A percentile compares a stretch with the other conserved stretches of the same genome.
Evolutionary conservation across 768 basidiomycete genomes (phyloP).

Genomic region (Terana coerulea): DNA sequence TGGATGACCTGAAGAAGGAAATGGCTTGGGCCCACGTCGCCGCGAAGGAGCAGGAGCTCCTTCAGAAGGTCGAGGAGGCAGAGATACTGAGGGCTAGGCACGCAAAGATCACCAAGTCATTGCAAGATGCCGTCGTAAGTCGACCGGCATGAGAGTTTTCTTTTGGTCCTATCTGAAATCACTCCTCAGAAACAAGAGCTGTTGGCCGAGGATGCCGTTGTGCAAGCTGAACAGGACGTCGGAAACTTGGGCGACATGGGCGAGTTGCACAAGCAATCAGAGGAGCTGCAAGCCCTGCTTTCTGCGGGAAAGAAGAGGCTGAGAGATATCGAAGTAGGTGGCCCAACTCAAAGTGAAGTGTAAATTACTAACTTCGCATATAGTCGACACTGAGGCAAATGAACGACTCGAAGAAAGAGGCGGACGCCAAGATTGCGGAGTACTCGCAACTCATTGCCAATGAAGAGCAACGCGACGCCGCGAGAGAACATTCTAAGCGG

Average conservation of each 20-base stretch:
- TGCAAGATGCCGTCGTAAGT: constrained; percentile 38
- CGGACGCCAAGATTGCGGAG: constrained; percentile 31
- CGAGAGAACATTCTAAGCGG: constrained; percentile 57
- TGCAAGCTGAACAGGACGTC: constrained; percentile 35
- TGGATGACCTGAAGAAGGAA: constrained; percentile 71
- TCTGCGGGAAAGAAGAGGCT: not conserved
- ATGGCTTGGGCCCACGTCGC: constrained; percentile 86
- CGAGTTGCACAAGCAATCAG: constrained; percentile 22
- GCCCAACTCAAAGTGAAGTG: not conserved
- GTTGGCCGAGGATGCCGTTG: constrained; percentile 33
- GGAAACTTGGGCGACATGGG: constrained; percentile 43
- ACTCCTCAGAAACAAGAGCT: constrained; percentile 31
- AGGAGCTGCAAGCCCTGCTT: not conserved
- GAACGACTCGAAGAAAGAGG: constrained; percentile 34
- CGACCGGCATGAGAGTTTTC: not conserved
- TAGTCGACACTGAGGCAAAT: constrained; percentile 54
- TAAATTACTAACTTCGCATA: constrained; percentile 1
- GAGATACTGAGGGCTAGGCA: constrained; percentile 34
- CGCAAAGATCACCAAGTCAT: constrained; percentile 36
- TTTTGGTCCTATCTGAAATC: not conserved
- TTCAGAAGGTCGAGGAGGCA: constrained; percentile 37
- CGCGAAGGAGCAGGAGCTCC: constrained; percentile 59
- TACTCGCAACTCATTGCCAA: constrained; percentile 45
- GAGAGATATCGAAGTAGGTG: constrained; percentile 40
- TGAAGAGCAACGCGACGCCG: constrained; percentile 51